Evolutionary conservation across 2,329 filamentous ascomycete genomes (phyloP).

Genomic region (Diaporthe vexans): DNA sequence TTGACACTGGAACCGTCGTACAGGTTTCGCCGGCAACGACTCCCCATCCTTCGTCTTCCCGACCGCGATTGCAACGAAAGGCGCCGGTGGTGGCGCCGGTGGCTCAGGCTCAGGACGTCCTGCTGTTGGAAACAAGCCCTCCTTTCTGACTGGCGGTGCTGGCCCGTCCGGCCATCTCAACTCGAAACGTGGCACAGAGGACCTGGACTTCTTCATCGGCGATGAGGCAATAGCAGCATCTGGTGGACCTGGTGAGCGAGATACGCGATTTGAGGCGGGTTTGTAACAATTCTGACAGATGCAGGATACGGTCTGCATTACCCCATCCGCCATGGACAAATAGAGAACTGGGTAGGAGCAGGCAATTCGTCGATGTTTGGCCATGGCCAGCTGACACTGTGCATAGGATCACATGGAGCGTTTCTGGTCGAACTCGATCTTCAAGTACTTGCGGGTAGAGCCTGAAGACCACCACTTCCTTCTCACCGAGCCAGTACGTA

Average conservation of each 20-base stretch:
- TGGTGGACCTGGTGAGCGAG: slow-evolving; percentile 79
- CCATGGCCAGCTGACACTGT: slow-evolving; percentile 47
- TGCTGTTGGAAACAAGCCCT: slow-evolving; percentile 93
- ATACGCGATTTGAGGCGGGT: slow-evolving; percentile 9
- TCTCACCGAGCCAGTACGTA: slow-evolving; percentile 90
- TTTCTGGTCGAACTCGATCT: slow-evolving; percentile 99
- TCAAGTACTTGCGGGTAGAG: slow-evolving; percentile 98
- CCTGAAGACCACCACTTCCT: slow-evolving; percentile 99
- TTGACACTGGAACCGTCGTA: slow-evolving; percentile 16
- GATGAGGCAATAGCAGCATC: slow-evolving; percentile 92
- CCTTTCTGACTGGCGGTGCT: slow-evolving; percentile 92
- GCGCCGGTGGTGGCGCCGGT: slow-evolving; percentile 76
- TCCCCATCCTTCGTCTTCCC: slow-evolving; percentile 99
- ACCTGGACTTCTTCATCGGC: slow-evolving; percentile 98
- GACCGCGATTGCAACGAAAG: slow-evolving; percentile 97
- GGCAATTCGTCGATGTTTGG: background rate
- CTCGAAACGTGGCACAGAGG: slow-evolving; percentile 94
- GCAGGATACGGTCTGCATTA: slow-evolving; percentile 95
- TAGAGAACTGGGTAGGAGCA: slow-evolving; percentile 92
- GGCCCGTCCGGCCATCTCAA: slow-evolving; percentile 87
- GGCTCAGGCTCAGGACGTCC: slow-evolving; percentile 90
- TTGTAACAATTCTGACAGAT: slow-evolving; percentile 39
- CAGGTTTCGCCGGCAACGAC: slow-evolving; percentile 99
- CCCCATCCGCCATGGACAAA: slow-evolving; percentile 96
- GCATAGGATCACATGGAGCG: slow-evolving; percentile 96